Percentiles rank a stretch among this genome's conserved stretches.
phyloP scores from a whole-genome alignment of 202 grass and related monocot species.

The Setaria viridis region DNA sequence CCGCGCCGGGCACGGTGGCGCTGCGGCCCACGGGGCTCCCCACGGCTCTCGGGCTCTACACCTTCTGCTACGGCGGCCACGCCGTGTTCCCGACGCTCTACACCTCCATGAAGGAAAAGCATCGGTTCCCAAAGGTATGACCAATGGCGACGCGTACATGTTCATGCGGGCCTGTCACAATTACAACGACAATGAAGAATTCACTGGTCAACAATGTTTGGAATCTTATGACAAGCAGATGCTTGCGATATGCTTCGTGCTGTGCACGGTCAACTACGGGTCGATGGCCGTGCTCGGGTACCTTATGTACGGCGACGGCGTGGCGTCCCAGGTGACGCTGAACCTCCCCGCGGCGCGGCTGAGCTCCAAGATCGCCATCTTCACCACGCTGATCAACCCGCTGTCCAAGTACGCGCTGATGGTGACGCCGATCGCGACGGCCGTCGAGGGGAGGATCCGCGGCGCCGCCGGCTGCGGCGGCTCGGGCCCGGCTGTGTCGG shows the following conservation, averaged over 20 bases:
- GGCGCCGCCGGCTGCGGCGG: background rate
- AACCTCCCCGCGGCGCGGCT: slow-evolving; percentile 38
- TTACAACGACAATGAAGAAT: too few species aligned
- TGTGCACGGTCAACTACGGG: slow-evolving; percentile 42
- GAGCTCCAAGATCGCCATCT: slow-evolving; percentile 44
- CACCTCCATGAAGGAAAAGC: slow-evolving; percentile 33
- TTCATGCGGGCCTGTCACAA: too few species aligned
- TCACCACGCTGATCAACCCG: slow-evolving; percentile 33
- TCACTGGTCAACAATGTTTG: too few species aligned
- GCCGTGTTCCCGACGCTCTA: slow-evolving; percentile 49
- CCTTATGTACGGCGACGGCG: slow-evolving; percentile 51
- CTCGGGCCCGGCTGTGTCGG: background rate
- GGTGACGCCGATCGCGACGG: slow-evolving; percentile 36
- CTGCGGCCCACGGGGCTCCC: background rate
- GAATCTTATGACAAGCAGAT: too few species aligned
- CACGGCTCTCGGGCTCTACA: slow-evolving; percentile 27
- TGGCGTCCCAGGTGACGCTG: slow-evolving; percentile 51
- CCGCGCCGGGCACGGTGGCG: background rate
- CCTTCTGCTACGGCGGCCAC: slow-evolving; percentile 45
- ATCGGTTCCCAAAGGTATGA: slow-evolving; percentile 28
- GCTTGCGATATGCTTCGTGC: slow-evolving; percentile 12
- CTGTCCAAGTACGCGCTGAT: slow-evolving; percentile 49
- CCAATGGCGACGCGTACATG: too few species aligned
- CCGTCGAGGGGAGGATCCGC: slow-evolving; percentile 36
- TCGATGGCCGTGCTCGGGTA: slow-evolving; percentile 51